These are phyloP conservation scores for Heterobasidion parviporum DNA, from an alignment of 1,284 basidiomycete species.

Conservation along the genomic window DNA sequence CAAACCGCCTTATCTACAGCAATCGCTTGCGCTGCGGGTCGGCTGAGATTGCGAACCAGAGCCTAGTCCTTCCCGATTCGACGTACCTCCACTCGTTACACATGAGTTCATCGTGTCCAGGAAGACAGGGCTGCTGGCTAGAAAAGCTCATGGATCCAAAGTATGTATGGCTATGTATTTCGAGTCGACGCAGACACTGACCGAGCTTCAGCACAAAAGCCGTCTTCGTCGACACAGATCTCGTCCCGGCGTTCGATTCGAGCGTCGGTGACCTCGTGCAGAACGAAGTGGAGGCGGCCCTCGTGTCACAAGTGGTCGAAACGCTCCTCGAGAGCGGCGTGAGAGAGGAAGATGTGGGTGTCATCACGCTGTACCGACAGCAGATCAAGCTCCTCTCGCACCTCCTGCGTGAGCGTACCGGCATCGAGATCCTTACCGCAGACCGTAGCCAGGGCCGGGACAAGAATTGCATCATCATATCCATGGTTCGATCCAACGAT, in stretches of 20 bases:
- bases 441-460: slow-evolving; percentile 95
- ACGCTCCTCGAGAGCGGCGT: slow-evolving; percentile 65
- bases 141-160: slow-evolving; percentile 41
- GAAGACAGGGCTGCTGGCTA: slow-evolving; percentile 59
- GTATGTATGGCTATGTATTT: not conserved
- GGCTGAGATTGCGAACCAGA: slow-evolving; percentile 55
- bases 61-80: slow-evolving; percentile 45
- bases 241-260: slow-evolving; percentile 67
- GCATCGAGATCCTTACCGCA: slow-evolving; percentile 87
- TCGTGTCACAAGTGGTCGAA: slow-evolving; percentile 57
- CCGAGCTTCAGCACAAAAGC: slow-evolving; percentile 58
- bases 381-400: slow-evolving; percentile 83
- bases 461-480: slow-evolving; percentile 92
- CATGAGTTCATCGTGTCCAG: slow-evolving; percentile 17
- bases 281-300: slow-evolving; percentile 73
- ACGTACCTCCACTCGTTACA: slow-evolving; percentile 35
- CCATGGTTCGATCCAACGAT: slow-evolving; percentile 85
- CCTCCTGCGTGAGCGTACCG: slow-evolving; percentile 39
- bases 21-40: slow-evolving; percentile 77
- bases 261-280: slow-evolving; percentile 85
- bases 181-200: not conserved
- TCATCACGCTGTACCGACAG: slow-evolving; percentile 91
- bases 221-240: slow-evolving; percentile 91
- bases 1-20: slow-evolving; percentile 85
- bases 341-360: slow-evolving; percentile 64